These are phyloP conservation scores for Houttuynia cordata DNA, from an alignment of 164 flowering plant species.

Conservation along the genomic window DNA sequence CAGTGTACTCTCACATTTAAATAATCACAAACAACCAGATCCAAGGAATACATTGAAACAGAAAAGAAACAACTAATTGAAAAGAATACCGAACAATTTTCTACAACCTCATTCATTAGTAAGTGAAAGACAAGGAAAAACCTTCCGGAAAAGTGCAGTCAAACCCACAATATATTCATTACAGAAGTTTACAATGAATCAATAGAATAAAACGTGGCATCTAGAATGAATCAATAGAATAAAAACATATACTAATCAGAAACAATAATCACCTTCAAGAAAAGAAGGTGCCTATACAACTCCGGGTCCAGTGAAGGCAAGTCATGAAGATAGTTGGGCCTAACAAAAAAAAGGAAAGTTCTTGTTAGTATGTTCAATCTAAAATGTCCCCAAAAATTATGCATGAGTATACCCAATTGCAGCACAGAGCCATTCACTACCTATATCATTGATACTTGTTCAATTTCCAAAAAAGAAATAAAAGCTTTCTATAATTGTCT, in stretches of 20 bases:
- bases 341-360: slow-evolving; percentile 11
- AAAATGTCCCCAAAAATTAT: too few relatives aligned
- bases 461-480: too few relatives aligned
- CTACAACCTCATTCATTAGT: neutral
- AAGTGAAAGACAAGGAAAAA: neutral
- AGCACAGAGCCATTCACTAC: too few relatives aligned
- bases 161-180: neutral
- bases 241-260: neutral
- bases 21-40: too few relatives aligned
- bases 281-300: slow-evolving; percentile 87
- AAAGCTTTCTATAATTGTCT: too few relatives aligned
- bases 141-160: neutral
- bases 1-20: too few relatives aligned
- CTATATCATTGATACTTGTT: too few relatives aligned
- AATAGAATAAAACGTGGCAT: too few relatives aligned
- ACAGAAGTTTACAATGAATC: too few relatives aligned
- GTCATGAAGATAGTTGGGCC: slow-evolving; percentile 89
- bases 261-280: slow-evolving; percentile 53
- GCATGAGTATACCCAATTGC: too few relatives aligned
- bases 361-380: neutral
- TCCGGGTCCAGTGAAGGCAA: slow-evolving; percentile 97
- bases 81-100: neutral
- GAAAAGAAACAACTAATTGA: neutral
- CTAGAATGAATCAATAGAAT: too few relatives aligned
- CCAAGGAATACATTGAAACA: neutral